These are phyloP conservation scores for Globisporangium acanthophoron DNA, from an alignment of 352 stramenopile species.

Conservation along the genomic window DNA sequence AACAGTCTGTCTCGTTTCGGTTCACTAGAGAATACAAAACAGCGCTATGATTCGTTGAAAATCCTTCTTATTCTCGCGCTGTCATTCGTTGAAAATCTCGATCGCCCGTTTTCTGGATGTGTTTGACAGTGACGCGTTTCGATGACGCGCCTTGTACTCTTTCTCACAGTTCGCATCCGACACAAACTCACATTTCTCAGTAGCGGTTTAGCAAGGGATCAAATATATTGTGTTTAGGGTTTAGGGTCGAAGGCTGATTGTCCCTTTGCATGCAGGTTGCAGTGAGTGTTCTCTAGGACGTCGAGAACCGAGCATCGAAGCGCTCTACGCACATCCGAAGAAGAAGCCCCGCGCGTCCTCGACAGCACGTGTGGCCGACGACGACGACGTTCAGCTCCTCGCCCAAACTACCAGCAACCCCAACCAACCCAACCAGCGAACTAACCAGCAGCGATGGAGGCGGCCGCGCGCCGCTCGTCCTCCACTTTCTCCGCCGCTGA, in stretches of 20 bases:
- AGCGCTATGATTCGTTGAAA: neutral
- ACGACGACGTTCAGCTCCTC: too few relatives aligned
- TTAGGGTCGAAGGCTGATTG: too few relatives aligned
- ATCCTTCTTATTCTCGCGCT: neutral
- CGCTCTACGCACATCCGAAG: too few relatives aligned
- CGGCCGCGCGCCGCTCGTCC: neutral
- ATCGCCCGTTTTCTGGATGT: neutral
- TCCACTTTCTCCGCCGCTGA: neutral
- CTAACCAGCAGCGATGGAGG: neutral
- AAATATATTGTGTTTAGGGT: too few relatives aligned
- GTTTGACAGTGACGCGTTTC: neutral
- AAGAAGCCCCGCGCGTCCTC: too few relatives aligned
- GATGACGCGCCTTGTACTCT: neutral
- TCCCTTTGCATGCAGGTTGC: too few relatives aligned
- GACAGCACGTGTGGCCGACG: too few relatives aligned
- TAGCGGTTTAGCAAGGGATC: too few relatives aligned
- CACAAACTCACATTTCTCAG: neutral
- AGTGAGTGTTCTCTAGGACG: too few relatives aligned
- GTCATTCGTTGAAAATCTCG: neutral
- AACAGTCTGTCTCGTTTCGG: neutral
- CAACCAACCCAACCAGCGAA: neutral
- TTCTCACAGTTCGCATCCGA: neutral
- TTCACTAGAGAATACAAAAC: too few relatives aligned
- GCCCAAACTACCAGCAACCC: neutral
- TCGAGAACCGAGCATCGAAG: too few relatives aligned